These are phyloP conservation scores for Posidonia australis DNA, from an alignment of 106 monocot genomes.

Conservation along the genomic window DNA sequence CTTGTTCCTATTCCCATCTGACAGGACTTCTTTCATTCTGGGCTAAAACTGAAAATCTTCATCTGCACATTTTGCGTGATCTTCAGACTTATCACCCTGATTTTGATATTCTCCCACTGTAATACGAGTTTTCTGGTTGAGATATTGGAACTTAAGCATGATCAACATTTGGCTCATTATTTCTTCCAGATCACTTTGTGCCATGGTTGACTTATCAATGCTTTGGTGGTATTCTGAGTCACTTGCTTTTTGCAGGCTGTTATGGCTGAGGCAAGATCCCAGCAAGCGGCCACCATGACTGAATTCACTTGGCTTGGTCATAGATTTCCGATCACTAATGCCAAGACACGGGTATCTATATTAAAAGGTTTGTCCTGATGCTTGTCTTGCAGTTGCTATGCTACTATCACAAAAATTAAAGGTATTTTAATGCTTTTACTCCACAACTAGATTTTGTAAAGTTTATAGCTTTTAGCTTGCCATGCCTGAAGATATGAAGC, in stretches of 20 bases:
- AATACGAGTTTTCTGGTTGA: too few relatives aligned
- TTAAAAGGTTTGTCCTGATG: slow-evolving; percentile 60
- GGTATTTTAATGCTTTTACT: neutral
- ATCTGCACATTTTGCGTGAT: too few relatives aligned
- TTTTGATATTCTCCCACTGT: too few relatives aligned
- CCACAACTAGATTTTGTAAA: too few relatives aligned
- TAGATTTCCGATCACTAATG: slow-evolving; percentile 85
- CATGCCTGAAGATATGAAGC: too few relatives aligned
- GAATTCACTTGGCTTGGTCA: slow-evolving; percentile 95
- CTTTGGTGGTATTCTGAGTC: neutral
- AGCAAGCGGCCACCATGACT: slow-evolving; percentile 89
- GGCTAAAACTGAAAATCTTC: too few relatives aligned
- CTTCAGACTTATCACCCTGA: too few relatives aligned
- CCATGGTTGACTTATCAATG: neutral
- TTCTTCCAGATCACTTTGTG: neutral
- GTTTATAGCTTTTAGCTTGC: too few relatives aligned
- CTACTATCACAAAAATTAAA: neutral
- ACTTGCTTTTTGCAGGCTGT: slow-evolving; percentile 48
- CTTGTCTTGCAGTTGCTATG: neutral
- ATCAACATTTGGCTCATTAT: too few relatives aligned
- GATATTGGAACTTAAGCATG: too few relatives aligned
- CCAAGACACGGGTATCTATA: slow-evolving; percentile 94
- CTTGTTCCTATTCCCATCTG: too few relatives aligned
- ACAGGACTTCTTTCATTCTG: too few relatives aligned
- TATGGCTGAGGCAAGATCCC: slow-evolving; percentile 85